Conservation (phyloP, 225 moss, liverwort and hornwort species). For the Thuidium tamariscinum region DNA sequence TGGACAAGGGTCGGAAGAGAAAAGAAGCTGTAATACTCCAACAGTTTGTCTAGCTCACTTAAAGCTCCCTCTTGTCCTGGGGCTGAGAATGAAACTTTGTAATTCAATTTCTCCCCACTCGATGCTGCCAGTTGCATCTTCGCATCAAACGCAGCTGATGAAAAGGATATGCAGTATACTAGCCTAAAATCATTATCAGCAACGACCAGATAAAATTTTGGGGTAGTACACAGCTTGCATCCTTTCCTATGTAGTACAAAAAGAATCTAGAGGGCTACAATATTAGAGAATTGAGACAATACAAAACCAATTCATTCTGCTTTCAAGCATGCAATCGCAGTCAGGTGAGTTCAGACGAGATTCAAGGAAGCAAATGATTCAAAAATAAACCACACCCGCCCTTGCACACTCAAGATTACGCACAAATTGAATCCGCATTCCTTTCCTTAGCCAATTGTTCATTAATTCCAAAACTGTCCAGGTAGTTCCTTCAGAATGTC, state of each 20-base stretch:
- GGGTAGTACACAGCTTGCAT: neutral
- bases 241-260: neutral
- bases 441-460: neutral
- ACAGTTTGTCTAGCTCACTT: slow-evolving; percentile 24
- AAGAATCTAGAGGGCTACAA: neutral
- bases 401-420: neutral
- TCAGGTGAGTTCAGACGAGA: neutral
- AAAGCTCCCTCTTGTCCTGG: slow-evolving; percentile 26
- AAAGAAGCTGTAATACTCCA: slow-evolving; percentile 37
- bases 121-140: neutral
- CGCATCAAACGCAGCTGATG: neutral
- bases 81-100: slow-evolving; percentile 71
- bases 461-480: neutral
- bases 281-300: neutral
- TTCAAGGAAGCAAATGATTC: neutral
- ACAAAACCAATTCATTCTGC: too few species aligned
- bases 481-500: neutral
- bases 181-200: neutral
- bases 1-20: slow-evolving; percentile 43
- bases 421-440: neutral
- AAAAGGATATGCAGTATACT: neutral
- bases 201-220: neutral
- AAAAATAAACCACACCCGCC: neutral
- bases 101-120: slow-evolving; percentile 41
- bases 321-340: neutral